Evolutionary conservation across 345 rosid genomes (phyloP), one percentile per base, ranked within the genome.

Genomic region (Salix dunnii): DNA sequence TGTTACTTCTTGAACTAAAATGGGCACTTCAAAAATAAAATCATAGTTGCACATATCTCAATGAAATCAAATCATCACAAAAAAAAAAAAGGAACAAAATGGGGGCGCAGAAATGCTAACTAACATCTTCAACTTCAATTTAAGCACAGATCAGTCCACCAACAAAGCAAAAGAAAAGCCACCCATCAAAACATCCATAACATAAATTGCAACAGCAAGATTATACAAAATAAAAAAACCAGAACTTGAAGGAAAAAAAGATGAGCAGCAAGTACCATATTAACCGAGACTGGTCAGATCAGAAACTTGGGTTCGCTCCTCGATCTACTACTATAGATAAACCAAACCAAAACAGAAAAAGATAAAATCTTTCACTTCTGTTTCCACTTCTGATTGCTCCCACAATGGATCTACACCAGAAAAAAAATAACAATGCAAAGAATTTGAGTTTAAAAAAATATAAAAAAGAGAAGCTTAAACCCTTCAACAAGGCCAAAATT

Each of bases 241-340:
- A 46, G 48, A 75, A 67, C 4, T 3, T 66, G 42, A 64, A 21
- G 27, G 55, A 51, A 64, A 27, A 65, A 20, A 73, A 58, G 33
- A n/a, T 7, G 73, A 20, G 33, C 55, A 25, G 28, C 49, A 51
- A 40, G 36, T 86, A 88, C 89, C 91, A 88, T 88, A 61, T 73
- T 28, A 28, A 30, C 61, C 35, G 71, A 71, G 71, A 70, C 69
- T 71, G 71, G 78, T 67, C 80, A 73, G 88, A 86, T 88, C 88
- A 85, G 87, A 71, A 80, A 78, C 85, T 80, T 30, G 30, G 68
- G 61, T 73, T 55, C 17, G 83, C 87, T 83, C 79, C 79, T 81
- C 71, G 90, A 90, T 89, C 90, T 79, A 81, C 78, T 81, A 53
- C 86, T 72, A 71, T 72, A 74, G 61, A 77, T 82, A 61, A 78